Conservation (phyloP, 441 rosid species). For the Theobroma grandiflorum region DNA sequence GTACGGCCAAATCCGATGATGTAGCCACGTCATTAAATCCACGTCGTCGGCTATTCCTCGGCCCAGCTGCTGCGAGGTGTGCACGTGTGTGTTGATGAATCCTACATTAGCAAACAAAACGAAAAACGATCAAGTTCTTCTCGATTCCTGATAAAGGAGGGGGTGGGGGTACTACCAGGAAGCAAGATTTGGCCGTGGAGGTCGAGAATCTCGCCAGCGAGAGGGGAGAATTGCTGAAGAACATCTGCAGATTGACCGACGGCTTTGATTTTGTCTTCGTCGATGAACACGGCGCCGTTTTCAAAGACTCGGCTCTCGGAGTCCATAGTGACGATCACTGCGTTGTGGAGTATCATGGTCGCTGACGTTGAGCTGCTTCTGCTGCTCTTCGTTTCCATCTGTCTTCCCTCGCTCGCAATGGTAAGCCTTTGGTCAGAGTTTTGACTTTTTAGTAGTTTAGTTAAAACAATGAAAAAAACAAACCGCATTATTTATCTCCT, state of each 20-base stretch:
- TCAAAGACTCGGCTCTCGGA: slow-evolving; percentile 48
- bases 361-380: slow-evolving; percentile 16
- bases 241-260: slow-evolving; percentile 62
- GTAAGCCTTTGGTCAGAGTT: neutral
- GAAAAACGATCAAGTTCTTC: neutral
- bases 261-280: slow-evolving; percentile 53
- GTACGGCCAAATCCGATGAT: slow-evolving; percentile 75
- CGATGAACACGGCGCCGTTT: slow-evolving; percentile 60
- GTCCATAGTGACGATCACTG: slow-evolving; percentile 66
- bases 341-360: slow-evolving; percentile 51
- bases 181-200: slow-evolving; percentile 66
- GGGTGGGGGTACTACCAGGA: slow-evolving; percentile 46
- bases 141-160: neutral
- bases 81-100: slow-evolving; percentile 73
- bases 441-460: neutral
- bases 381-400: slow-evolving; percentile 35
- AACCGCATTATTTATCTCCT: neutral
- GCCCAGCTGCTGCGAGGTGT: slow-evolving; percentile 75
- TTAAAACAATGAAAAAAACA: too few species aligned
- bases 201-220: slow-evolving; percentile 47
- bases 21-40: slow-evolving; percentile 71
- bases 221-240: slow-evolving; percentile 45
- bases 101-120: slow-evolving; percentile 37
- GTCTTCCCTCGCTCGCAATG: neutral
- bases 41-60: slow-evolving; percentile 82